These are phyloP conservation scores for Limtongia smithiae DNA, from an alignment of 805 yeast species.

Conservation along the genomic window DNA sequence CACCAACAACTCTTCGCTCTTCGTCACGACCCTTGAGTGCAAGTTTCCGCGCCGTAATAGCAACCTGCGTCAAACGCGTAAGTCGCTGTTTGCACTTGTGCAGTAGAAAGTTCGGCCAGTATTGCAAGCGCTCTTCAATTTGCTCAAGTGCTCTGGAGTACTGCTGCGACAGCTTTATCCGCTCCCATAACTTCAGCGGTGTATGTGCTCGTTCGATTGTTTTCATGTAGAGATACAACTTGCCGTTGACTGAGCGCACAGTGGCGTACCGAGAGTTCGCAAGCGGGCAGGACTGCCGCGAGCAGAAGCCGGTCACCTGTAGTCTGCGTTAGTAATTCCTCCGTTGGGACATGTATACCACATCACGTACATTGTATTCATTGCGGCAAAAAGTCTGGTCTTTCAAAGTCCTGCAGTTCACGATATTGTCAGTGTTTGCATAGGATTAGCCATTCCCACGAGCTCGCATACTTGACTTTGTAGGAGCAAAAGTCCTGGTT, in stretches of 20 bases:
- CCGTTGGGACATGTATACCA: too few species aligned
- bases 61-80: slow-evolving; percentile 91
- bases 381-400: slow-evolving; percentile 92
- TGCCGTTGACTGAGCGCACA: slow-evolving; percentile 74
- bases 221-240: slow-evolving; percentile 83
- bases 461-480: slow-evolving; percentile 54
- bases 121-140: slow-evolving; percentile 77
- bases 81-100: slow-evolving; percentile 96
- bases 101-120: slow-evolving; percentile 88
- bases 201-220: slow-evolving; percentile 97
- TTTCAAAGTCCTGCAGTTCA: slow-evolving; percentile 53
- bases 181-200: slow-evolving; percentile 92
- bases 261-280: slow-evolving; percentile 93
- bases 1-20: slow-evolving; percentile 90
- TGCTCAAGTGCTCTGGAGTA: slow-evolving; percentile 84
- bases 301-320: slow-evolving; percentile 76
- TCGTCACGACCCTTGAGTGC: slow-evolving; percentile 69
- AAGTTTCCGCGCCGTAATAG: slow-evolving; percentile 88
- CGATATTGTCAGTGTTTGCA: not conserved
- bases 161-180: slow-evolving; percentile 84
- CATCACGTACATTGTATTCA: slow-evolving; percentile 69
- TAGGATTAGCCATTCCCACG: not conserved
- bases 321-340: too few species aligned
- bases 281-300: slow-evolving; percentile 90
- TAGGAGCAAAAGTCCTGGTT: slow-evolving; percentile 94